phyloP scores from a whole-genome alignment of 768 basidiomycete species.

The Xanthoconium purpureum region DNA sequence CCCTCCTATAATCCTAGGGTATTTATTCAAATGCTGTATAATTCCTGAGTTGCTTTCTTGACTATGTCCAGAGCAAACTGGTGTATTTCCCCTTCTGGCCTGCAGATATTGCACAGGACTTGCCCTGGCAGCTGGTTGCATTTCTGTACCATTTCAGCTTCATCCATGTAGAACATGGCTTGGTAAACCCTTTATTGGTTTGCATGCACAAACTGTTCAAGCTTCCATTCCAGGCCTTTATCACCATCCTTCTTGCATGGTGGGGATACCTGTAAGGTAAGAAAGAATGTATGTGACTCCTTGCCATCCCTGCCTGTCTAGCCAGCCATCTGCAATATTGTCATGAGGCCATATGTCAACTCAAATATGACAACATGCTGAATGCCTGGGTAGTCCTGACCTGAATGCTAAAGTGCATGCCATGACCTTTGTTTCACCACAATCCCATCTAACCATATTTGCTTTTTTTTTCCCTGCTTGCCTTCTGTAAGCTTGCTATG shows the following conservation, averaged over 20 bases:
- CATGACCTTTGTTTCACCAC: neutral
- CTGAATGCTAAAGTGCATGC: slow-evolving; percentile 1
- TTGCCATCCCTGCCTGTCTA: slow-evolving; percentile 1
- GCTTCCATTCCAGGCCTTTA: neutral
- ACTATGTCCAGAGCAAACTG: neutral
- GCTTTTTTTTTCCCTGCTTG: neutral
- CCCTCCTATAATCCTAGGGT: no score
- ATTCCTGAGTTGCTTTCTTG: neutral
- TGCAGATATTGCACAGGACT: neutral
- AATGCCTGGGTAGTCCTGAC: neutral
- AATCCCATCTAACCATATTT: neutral
- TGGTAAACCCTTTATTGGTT: neutral
- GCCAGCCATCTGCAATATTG: neutral
- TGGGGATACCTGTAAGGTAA: neutral
- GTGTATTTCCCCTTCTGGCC: neutral
- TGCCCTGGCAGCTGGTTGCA: neutral
- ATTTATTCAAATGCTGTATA: no score
- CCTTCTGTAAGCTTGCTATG: neutral
- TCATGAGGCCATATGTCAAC: neutral
- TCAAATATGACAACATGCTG: neutral
- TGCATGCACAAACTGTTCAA: neutral
- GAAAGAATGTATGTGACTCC: neutral
- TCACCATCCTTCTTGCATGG: neutral
- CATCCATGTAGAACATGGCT: neutral
- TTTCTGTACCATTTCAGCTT: neutral